Evolutionary conservation across 768 basidiomycete species (phyloP).

Genomic region (Suillus fuscotomentosus): DNA sequence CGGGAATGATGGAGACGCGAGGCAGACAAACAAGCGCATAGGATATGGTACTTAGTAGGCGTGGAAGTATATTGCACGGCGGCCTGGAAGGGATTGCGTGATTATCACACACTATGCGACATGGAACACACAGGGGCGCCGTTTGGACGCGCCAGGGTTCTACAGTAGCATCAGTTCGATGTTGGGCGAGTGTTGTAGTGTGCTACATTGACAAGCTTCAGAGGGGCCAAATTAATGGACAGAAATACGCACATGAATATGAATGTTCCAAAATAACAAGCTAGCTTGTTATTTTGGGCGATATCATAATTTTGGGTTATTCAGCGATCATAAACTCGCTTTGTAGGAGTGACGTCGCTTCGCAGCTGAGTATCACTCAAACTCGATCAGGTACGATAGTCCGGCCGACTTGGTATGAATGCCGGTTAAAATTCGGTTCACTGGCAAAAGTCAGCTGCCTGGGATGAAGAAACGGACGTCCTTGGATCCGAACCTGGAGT

Average conservation of each 20-base stretch:
- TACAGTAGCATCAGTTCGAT: not conserved
- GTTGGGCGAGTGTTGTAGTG: not conserved
- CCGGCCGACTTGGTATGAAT: slow-evolving; percentile 10
- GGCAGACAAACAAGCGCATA: slow-evolving; percentile 9
- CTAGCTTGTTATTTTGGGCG: slow-evolving; percentile 33
- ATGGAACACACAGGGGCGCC: slow-evolving; percentile 11
- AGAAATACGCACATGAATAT: slow-evolving; percentile 20
- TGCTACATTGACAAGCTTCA: not conserved
- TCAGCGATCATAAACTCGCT: slow-evolving; percentile 11
- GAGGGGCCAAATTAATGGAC: slow-evolving; percentile 22
- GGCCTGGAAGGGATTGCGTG: slow-evolving; percentile 15
- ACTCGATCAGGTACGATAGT: slow-evolving; percentile 24
- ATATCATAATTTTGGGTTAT: slow-evolving; percentile 24
- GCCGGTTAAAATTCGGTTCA: slow-evolving; percentile 17
- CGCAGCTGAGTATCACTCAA: slow-evolving; percentile 1
- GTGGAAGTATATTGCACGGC: slow-evolving; percentile 25
- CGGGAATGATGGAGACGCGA: slow-evolving; percentile 16
- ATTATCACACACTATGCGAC: slow-evolving; percentile 19
- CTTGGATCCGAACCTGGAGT: slow-evolving; percentile 10
- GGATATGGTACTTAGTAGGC: slow-evolving; percentile 9
- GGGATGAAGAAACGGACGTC: not conserved
- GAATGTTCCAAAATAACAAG: slow-evolving; percentile 6
- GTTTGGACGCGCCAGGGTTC: not conserved
- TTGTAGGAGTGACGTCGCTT: slow-evolving; percentile 22
- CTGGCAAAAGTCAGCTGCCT: not conserved